These are phyloP conservation scores for Pseudonectria buxi DNA, from an alignment of 2,329 filamentous ascomycete species.

Conservation along the genomic window DNA sequence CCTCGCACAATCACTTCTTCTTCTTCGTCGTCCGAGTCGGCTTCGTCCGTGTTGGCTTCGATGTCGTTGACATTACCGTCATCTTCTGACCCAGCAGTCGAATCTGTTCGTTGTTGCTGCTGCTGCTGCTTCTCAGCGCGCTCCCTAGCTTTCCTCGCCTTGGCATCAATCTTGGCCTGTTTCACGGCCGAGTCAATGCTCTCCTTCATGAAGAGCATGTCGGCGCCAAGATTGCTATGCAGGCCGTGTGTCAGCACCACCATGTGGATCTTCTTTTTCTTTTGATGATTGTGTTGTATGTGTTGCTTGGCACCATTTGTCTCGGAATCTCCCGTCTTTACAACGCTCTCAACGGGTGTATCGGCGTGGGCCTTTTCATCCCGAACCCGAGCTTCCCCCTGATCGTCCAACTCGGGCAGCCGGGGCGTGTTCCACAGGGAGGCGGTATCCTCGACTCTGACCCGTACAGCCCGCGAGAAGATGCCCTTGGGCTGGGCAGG, in stretches of 20 bases:
- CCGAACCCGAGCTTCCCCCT: constrained; percentile 23
- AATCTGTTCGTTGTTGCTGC: constrained; percentile 4
- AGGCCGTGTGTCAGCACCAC: constrained; percentile 90
- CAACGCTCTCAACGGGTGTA: constrained; percentile 27
- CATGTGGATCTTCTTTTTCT: constrained; percentile 76
- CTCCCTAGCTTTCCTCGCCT: constrained; percentile 49
- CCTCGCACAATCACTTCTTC: constrained; percentile 86
- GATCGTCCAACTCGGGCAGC: constrained; percentile 59
- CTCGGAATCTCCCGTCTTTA: constrained; percentile 27
- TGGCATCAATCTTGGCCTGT: constrained; percentile 65
- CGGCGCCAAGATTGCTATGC: constrained; percentile 90
- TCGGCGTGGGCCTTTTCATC: constrained; percentile 20
- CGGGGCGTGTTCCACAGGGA: constrained; percentile 89
- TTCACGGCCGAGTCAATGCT: constrained; percentile 81
- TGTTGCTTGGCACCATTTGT: constrained; percentile 17
- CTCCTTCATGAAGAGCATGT: constrained; percentile 97
- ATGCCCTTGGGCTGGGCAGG: constrained; percentile 64
- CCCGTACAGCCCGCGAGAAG: constrained; percentile 70
- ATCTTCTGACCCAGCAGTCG: constrained; percentile 7
- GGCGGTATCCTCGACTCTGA: constrained; percentile 82
- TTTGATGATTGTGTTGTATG: constrained; percentile 62
- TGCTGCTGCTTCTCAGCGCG: constrained; percentile 27
- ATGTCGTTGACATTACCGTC: constrained; percentile 5
- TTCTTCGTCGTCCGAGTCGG: constrained; percentile 49
- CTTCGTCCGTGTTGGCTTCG: constrained; percentile 11